Percentiles rank a stretch among this genome's conserved stretches.
Conservation (phyloP, 495 filamentous ascomycete genomes). For the Trichoderma asperelloides region DNA sequence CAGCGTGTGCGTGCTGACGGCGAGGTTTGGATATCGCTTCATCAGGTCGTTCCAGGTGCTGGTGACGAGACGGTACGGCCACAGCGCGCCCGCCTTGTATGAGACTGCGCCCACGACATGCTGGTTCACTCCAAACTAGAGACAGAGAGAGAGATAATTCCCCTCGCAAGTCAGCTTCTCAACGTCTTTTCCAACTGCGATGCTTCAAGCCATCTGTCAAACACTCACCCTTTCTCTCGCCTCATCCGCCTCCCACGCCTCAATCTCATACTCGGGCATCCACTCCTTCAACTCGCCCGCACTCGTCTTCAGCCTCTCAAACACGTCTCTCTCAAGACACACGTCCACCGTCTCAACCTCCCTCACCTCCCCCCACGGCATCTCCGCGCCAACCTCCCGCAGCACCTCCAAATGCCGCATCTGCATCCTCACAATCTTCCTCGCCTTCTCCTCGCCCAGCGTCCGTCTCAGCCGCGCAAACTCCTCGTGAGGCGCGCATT, state of each 20-base stretch:
- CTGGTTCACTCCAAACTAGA: conserved; percentile 21
- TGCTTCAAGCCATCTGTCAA: neutral
- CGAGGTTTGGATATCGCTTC: conserved; percentile 18
- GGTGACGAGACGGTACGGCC: conserved; percentile 37
- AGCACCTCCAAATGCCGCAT: conserved; percentile 22
- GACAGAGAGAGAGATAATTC: too few species aligned
- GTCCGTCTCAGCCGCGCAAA: neutral
- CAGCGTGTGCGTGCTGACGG: conserved; percentile 32
- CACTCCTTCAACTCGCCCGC: conserved; percentile 22
- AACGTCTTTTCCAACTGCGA: neutral
- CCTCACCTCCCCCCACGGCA: conserved; percentile 22
- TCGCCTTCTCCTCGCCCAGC: conserved; percentile 10
- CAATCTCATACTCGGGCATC: conserved; percentile 25
- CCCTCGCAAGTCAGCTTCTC: conserved; percentile 1
- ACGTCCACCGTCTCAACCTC: conserved; percentile 30
- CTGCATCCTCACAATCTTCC: conserved; percentile 24
- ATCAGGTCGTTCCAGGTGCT: conserved; percentile 30
- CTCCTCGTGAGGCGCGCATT: conserved; percentile 13
- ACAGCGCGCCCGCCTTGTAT: conserved; percentile 30
- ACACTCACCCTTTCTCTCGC: conserved; percentile 19
- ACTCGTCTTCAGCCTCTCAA: conserved; percentile 25
- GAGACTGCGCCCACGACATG: conserved; percentile 27
- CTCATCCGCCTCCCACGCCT: conserved; percentile 19
- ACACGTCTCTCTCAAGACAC: conserved; percentile 25
- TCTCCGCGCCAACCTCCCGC: conserved; percentile 18